Conservation (phyloP, 2,329 filamentous ascomycete species). For the Diaporthe aspalathi region DNA sequence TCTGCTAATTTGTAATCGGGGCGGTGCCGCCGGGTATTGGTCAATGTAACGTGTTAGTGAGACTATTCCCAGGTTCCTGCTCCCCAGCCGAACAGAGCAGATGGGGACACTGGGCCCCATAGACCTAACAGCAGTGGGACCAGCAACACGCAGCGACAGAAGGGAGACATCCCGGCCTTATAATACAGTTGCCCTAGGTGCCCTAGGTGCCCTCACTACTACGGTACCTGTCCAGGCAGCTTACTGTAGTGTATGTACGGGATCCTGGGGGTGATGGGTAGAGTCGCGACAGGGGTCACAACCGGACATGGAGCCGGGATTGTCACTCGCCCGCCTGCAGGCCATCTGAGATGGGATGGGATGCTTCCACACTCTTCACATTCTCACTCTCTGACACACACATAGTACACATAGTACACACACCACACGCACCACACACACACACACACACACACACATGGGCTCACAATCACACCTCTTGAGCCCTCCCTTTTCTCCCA, state of each 20-base stretch:
- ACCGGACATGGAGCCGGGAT: constrained; percentile 20
- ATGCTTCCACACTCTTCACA: constrained; percentile 23
- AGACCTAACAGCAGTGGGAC: constrained; percentile 8
- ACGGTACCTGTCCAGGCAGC: not conserved
- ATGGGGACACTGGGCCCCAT: constrained; percentile 1
- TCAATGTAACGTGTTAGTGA: constrained; percentile 29
- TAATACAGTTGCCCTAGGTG: not conserved
- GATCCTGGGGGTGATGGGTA: not conserved
- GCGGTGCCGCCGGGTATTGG: constrained; percentile 17
- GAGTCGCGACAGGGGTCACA: not conserved
- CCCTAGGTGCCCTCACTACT: too few species aligned
- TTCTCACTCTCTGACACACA: not conserved
- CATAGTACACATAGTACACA: not conserved
- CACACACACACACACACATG: not conserved
- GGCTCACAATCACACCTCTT: not conserved
- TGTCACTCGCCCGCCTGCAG: constrained; percentile 22
- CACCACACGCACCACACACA: too few species aligned
- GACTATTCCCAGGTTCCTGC: constrained; percentile 27
- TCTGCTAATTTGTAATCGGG: constrained; percentile 29
- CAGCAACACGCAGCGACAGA: not conserved
- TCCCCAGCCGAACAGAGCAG: constrained; percentile 6
- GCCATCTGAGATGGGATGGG: not conserved
- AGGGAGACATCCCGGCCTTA: constrained; percentile 1
- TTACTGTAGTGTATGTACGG: not conserved
- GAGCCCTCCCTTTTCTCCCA: constrained; percentile 15